Evolutionary conservation across 2,329 filamentous ascomycete species (phyloP).

Genomic region (Fusarium compactum): DNA sequence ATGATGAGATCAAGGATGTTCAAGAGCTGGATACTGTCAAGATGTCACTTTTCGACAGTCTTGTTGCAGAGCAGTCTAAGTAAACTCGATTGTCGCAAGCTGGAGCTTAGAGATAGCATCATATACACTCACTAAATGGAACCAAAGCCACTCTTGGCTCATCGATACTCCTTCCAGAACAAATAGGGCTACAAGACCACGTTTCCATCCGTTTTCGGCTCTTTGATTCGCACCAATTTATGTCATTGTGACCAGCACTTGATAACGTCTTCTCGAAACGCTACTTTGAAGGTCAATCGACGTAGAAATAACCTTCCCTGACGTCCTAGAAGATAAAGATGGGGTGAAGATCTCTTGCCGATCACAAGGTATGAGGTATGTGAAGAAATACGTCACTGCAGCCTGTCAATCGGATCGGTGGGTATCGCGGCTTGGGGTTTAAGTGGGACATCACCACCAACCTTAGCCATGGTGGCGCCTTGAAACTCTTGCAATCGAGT

Average conservation of each 20-base stretch:
- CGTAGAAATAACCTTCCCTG: neutral
- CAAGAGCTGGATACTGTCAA: slow-evolving; percentile 30
- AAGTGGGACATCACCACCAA: neutral
- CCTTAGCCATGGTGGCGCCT: neutral
- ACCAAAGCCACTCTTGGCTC: neutral
- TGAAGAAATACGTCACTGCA: slow-evolving; percentile 6
- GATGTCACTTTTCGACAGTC: slow-evolving; percentile 21
- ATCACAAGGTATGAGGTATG: neutral
- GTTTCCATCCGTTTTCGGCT: neutral
- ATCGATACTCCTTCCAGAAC: neutral
- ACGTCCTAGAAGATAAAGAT: neutral
- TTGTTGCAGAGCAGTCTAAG: neutral
- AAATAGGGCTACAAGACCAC: neutral
- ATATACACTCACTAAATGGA: neutral
- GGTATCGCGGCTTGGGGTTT: neutral
- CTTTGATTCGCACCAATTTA: neutral
- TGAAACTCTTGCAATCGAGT: neutral
- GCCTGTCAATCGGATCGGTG: neutral
- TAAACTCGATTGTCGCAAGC: neutral
- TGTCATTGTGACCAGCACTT: neutral
- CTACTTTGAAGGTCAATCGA: neutral
- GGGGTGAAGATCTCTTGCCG: neutral
- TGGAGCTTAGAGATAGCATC: neutral
- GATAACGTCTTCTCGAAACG: neutral
- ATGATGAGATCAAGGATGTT: slow-evolving; percentile 25